Conservation (phyloP, 1,284 basidiomycete genomes). For the Cryptococcus amylolentus region DNA sequence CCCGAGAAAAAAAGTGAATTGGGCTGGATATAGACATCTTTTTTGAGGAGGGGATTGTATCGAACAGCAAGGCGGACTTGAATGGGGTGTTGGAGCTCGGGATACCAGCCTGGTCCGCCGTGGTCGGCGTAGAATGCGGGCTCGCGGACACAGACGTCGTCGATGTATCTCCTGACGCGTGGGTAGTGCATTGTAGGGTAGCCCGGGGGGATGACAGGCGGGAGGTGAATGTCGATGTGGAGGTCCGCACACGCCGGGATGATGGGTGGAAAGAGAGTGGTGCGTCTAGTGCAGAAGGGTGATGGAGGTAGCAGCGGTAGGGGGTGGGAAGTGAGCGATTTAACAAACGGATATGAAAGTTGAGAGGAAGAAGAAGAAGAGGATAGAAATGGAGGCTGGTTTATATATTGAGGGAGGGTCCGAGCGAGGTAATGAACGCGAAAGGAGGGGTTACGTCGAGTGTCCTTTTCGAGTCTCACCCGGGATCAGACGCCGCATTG, state of each 20-base stretch:
- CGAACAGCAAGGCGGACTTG: constrained; percentile 11
- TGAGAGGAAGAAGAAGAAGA: neutral
- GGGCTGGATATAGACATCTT: constrained; percentile 10
- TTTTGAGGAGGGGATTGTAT: constrained; percentile 1
- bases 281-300: no score
- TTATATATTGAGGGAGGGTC: neutral
- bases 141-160: constrained; percentile 3
- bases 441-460: neutral
- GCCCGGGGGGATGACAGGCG: neutral
- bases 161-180: constrained; percentile 4
- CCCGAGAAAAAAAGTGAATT: constrained; percentile 11
- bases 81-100: constrained; percentile 12
- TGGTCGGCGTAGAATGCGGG: constrained; percentile 10
- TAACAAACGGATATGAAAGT: neutral
- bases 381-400: neutral
- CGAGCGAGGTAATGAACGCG: neutral
- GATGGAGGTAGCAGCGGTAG: neutral
- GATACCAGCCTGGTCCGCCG: constrained; percentile 13
- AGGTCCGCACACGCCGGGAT: neutral
- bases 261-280: neutral
- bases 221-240: neutral
- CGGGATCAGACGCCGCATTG: neutral
- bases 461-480: neutral
- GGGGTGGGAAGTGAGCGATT: neutral
- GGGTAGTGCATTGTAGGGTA: neutral